phyloP scores from a whole-genome alignment of 768 basidiomycete species.

The Paxillus ammoniavirescens region DNA sequence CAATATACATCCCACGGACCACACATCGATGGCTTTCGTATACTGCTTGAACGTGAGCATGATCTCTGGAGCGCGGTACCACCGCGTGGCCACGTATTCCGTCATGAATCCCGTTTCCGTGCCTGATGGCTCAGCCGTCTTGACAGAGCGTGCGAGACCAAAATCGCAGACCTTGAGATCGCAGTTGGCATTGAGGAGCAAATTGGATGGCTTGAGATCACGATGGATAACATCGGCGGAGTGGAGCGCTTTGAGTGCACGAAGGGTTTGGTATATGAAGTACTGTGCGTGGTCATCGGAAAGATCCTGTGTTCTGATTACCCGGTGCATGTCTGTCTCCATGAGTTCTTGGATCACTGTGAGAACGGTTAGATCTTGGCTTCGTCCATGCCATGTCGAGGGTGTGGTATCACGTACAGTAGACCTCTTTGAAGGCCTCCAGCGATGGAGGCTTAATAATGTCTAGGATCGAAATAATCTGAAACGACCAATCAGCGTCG shows the following conservation, averaged over 20 bases:
- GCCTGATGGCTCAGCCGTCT: conserved; percentile 80
- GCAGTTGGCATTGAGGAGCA: conserved; percentile 96
- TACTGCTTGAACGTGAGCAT: conserved; percentile 99
- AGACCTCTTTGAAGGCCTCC: conserved; percentile 87
- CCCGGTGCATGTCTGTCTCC: conserved; percentile 97
- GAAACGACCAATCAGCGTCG: conserved; percentile 1
- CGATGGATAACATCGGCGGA: conserved; percentile 96
- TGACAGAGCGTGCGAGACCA: conserved; percentile 88
- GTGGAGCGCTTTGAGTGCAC: conserved; percentile 94
- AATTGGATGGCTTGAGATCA: conserved; percentile 95
- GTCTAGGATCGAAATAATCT: conserved; percentile 91
- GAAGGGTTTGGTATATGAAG: conserved; percentile 91
- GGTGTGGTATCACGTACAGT: conserved; percentile 44
- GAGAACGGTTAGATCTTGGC: conserved; percentile 9
- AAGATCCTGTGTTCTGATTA: conserved; percentile 91
- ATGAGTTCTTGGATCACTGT: conserved; percentile 88
- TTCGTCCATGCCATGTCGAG: not conserved
- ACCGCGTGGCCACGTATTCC: conserved; percentile 96
- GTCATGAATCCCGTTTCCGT: conserved; percentile 92
- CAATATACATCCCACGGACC: conserved; percentile 85
- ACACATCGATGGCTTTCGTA: conserved; percentile 91
- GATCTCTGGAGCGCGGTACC: conserved; percentile 99
- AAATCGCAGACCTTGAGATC: conserved; percentile 96
- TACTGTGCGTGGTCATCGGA: conserved; percentile 96
- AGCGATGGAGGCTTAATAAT: conserved; percentile 79